Evolutionary conservation across 2,329 filamentous ascomycete species (phyloP).

Genomic region (Geoglossum cookeanum): DNA sequence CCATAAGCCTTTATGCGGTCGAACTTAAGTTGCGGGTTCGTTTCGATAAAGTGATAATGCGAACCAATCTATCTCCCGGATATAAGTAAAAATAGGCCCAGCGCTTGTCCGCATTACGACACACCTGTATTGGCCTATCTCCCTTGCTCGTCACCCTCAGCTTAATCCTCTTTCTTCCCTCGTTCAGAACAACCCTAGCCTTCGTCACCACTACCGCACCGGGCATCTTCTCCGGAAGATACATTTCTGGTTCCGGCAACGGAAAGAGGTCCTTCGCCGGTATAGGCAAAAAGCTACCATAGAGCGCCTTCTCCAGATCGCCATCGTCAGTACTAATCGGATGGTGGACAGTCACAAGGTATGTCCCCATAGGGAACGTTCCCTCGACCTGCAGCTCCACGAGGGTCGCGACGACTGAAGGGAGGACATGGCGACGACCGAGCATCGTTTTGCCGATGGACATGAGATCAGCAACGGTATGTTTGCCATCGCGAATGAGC

Average conservation of each 20-base stretch:
- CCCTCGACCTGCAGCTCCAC: constrained; percentile 83
- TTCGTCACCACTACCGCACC: constrained; percentile 62
- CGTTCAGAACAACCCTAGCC: constrained; percentile 49
- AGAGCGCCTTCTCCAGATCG: constrained; percentile 68
- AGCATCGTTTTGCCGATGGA: constrained; percentile 78
- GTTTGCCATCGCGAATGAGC: constrained; percentile 89
- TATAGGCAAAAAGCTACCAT: constrained; percentile 76
- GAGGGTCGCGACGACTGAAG: constrained; percentile 60
- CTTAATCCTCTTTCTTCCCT: constrained; percentile 50
- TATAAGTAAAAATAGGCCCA: not conserved
- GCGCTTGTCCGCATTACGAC: constrained; percentile 6
- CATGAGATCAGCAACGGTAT: constrained; percentile 89
- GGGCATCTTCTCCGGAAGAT: constrained; percentile 48
- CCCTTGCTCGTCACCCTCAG: constrained; percentile 70
- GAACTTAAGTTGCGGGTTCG: constrained; percentile 78
- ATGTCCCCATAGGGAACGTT: constrained; percentile 78
- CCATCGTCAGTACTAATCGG: constrained; percentile 76
- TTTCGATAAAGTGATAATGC: constrained; percentile 91
- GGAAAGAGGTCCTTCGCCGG: constrained; percentile 52
- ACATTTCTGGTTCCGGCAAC: constrained; percentile 42
- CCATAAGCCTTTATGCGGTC: constrained; percentile 70
- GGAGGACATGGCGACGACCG: constrained; percentile 76
- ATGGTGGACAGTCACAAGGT: constrained; percentile 84
- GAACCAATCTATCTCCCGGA: constrained; percentile 43
- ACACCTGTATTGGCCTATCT: constrained; percentile 73